Base-by-base conservation (phyloP, 345 rosid species). In the Lumnitzera littorea region DNA sequence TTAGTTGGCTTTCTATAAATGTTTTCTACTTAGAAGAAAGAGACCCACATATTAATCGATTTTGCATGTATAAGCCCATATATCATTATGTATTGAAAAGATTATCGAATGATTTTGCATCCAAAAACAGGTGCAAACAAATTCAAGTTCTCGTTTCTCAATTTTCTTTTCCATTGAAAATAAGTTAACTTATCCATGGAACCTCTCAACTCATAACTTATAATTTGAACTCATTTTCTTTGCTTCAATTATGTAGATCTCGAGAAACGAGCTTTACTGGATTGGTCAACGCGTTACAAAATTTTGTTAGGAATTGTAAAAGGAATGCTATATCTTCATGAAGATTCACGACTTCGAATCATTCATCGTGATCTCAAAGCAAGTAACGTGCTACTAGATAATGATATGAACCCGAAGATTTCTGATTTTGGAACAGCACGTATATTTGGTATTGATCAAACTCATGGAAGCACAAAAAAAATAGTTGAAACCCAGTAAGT, bases 371-470 rank as follows among this genome's bases (percentile, higher is more conserved):
- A 72, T 54, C 69, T 72, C n/a, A 73, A 73, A 49, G 70, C 70
- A 20, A 65, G 74, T 41, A 70, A 70, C 15, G 53, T 74, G 41
- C 27, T 74, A 11, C 55, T 74, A 8, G 78, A 74, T 54, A 41
- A 27, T 4, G 55, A 76, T 12, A 76, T 76, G 80, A 68, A 68
- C 57, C 76, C 80, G 10, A 71, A 75, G 56, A 75, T 71, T 24
- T 68, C 80, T 3, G 76, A 75, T 20, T 75, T 75, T 12, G 79
- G 79, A 13, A 48, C 70, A 72, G 75, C 79, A 0, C 67, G 70
- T 55, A 61, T 52, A 13, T 71, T 75, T 46, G 47, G 58, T 5
- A 59, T 54, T 7, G 66, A 64, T 31, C 75, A 71, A 50, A 24
- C 60, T 24, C 63, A 51, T 29, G 76, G 53, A 23, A 75, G 57